Evolutionary conservation across 352 stramenopile genomes (phyloP), one percentile per base, ranked within the genome.

Genomic region (Phytophthora ramorum): DNA sequence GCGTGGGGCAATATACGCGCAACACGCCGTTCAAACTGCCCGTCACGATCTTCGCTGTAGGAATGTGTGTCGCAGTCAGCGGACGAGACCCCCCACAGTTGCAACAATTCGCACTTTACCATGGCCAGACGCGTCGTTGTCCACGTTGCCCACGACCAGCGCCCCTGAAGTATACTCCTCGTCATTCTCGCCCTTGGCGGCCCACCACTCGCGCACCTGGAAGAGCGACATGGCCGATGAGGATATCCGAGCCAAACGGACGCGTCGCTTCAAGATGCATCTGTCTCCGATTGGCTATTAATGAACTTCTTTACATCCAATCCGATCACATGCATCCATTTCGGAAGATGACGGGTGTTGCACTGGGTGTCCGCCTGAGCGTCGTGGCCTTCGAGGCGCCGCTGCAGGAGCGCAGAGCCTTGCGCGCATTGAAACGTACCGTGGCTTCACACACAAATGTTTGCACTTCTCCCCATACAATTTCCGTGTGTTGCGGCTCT

Each of bases 181-280:
- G 30, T 78, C 69, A 51, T 63, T 58, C 58, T 91, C 85, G 57
- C 83, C 79, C 72, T 85, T 89, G 40, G 83, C 78, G 45, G 74
- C 59, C 91, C 91, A 97, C 89, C 90, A 97, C 66, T 97, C 88
- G 60, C 89, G 81, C 52, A 91, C 81, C 66, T 95, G 87, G 82
- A 97, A 97, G 59, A 97, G 85, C 63, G 89, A 97, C 89, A 97
- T 96, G 26, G 16, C 55, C 19, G 7, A 44, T 58, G 47, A 44
- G 13, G 14, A 43, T 49, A 69, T 69, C 53, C 63, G 46, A 35
- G 49, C 40, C 35, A 38, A 37, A 51, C 46, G 24, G 54, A 43
- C 64, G 69, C 65, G 59, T 77, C 69, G 55, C 67, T 77, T 77
- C 59, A 67, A 67, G 50, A 35, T 62, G 35, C n/a, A 58, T 20